These are phyloP conservation scores for Globisporangium emineosum DNA, from an alignment of 352 stramenopile species.

Conservation along the genomic window DNA sequence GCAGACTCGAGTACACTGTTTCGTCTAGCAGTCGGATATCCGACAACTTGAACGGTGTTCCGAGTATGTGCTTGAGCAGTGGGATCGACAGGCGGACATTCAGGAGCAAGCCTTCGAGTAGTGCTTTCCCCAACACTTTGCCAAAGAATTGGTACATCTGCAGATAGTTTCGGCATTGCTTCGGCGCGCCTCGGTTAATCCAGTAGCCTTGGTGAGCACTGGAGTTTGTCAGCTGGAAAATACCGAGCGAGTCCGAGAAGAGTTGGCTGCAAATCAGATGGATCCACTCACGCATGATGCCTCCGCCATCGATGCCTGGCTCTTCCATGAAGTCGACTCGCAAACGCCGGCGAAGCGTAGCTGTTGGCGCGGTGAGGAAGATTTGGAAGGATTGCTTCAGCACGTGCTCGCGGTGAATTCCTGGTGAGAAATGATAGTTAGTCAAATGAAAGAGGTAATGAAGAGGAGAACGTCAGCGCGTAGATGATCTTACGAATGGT, in stretches of 20 bases:
- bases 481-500: constrained; percentile 51
- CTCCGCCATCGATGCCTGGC: constrained; percentile 68
- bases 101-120: constrained; percentile 73
- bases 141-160: constrained; percentile 84
- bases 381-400: constrained; percentile 68
- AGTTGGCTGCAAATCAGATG: constrained; percentile 68
- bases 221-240: constrained; percentile 53
- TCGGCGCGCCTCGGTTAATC: constrained; percentile 38
- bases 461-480: background rate
- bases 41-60: constrained; percentile 43
- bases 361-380: constrained; percentile 44
- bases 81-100: constrained; percentile 65
- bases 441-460: background rate
- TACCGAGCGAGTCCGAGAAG: constrained; percentile 41
- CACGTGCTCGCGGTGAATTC: constrained; percentile 60
- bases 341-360: constrained; percentile 62
- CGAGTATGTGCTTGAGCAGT: constrained; percentile 70
- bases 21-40: constrained; percentile 74
- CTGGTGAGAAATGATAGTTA: constrained; percentile 18
- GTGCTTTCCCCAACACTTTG: constrained; percentile 57
- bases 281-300: constrained; percentile 79
- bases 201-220: constrained; percentile 54
- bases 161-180: constrained; percentile 30
- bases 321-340: constrained; percentile 85
- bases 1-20: constrained; percentile 65